Conservation (phyloP, 2,329 filamentous ascomycete genomes). For the Ophiosphaerella herpotricha region DNA sequence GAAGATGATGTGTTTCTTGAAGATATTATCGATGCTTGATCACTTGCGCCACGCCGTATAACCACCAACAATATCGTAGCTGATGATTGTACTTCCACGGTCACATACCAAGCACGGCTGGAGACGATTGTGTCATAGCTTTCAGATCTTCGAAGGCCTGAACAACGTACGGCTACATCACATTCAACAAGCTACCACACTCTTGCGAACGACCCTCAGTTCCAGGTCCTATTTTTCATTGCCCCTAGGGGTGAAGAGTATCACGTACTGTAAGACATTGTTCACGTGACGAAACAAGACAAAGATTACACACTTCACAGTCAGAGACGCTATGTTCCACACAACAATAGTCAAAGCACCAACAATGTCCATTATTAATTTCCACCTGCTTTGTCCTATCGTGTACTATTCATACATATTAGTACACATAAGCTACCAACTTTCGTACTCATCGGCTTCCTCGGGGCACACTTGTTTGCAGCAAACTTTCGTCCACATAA, state of each 20-base stretch:
- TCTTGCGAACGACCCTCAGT: background rate
- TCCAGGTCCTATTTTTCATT: background rate
- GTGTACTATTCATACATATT: slow-evolving; percentile 31
- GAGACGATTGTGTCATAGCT: slow-evolving; percentile 8
- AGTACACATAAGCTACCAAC: background rate
- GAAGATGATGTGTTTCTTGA: slow-evolving; percentile 59
- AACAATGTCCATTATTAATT: slow-evolving; percentile 27
- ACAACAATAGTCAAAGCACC: slow-evolving; percentile 36
- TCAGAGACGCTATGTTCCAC: slow-evolving; percentile 17
- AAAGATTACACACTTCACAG: slow-evolving; percentile 27
- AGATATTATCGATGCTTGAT: slow-evolving; percentile 54
- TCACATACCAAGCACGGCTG: background rate
- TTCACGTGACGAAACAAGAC: slow-evolving; percentile 22
- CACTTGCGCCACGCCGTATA: background rate
- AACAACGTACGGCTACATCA: slow-evolving; percentile 14
- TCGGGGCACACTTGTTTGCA: slow-evolving; percentile 9
- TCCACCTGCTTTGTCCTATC: slow-evolving; percentile 31
- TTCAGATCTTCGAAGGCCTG: slow-evolving; percentile 11
- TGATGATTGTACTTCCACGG: background rate
- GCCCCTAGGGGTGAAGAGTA: slow-evolving; percentile 8
- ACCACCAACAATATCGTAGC: background rate
- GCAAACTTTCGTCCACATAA: slow-evolving; percentile 10
- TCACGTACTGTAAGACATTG: slow-evolving; percentile 20
- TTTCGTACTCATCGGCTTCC: background rate
- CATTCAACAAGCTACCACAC: slow-evolving; percentile 7